phyloP scores from a whole-genome alignment of 768 basidiomycete species.

The Cystofilobasidium macerans region DNA sequence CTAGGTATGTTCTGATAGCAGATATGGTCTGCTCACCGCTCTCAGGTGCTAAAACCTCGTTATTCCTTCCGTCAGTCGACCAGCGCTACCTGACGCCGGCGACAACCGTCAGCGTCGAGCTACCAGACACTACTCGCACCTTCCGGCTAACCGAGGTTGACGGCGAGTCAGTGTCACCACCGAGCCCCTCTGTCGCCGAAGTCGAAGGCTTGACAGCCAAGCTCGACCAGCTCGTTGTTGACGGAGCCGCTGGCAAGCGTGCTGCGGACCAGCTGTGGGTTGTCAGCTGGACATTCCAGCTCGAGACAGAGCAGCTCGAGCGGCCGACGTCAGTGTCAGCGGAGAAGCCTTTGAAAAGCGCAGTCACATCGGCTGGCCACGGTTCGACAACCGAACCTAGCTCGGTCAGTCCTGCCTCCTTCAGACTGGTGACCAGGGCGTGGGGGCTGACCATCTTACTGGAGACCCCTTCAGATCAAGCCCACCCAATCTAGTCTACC shows the following conservation, averaged over 20 bases:
- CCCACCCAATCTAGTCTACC: constrained; percentile 29
- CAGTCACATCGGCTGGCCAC: background rate
- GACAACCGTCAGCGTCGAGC: constrained; percentile 9
- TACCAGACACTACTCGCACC: constrained; percentile 9
- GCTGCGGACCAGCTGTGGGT: constrained; percentile 6
- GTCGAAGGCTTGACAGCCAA: constrained; percentile 3
- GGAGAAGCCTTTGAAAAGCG: no score
- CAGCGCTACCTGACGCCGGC: constrained; percentile 24
- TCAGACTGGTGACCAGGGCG: background rate
- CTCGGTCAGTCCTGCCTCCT: background rate
- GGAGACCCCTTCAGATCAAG: background rate
- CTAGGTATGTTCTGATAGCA: constrained; percentile 26
- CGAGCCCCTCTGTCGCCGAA: background rate
- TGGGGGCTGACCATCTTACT: background rate
- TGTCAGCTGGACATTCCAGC: background rate
- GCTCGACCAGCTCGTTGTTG: constrained; percentile 4
- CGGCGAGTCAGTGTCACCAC: constrained; percentile 1
- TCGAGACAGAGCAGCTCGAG: background rate
- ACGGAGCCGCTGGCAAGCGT: constrained; percentile 19
- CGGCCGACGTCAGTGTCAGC: background rate
- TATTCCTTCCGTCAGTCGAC: background rate
- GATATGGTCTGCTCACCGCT: no score
- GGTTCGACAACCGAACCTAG: no score
- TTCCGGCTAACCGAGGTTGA: constrained; percentile 21
- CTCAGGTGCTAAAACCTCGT: background rate